Conservation (phyloP, 2,329 filamentous ascomycete genomes). For the Exserohilum rostratum region DNA sequence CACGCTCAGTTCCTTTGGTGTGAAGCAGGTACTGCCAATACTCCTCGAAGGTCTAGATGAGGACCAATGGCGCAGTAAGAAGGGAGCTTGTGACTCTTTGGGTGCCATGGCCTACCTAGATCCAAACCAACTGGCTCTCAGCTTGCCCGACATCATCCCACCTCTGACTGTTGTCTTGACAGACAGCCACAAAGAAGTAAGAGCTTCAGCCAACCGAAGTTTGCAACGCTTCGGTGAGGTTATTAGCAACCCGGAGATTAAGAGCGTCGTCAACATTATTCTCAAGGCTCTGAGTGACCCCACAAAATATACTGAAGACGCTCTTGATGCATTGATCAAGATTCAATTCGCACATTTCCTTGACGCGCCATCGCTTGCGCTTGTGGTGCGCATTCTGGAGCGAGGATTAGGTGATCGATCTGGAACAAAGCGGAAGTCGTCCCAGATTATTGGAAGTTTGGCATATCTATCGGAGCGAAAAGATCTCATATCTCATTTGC, state of each 20-base stretch:
- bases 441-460: constrained; percentile 96
- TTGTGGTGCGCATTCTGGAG: constrained; percentile 94
- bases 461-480: constrained; percentile 96
- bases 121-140: constrained; percentile 89
- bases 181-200: constrained; percentile 97
- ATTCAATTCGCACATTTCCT: constrained; percentile 98
- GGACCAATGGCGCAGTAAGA: constrained; percentile 97
- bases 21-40: constrained; percentile 91
- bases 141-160: constrained; percentile 94
- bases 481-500: constrained; percentile 87
- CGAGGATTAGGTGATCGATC: constrained; percentile 90
- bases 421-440: constrained; percentile 92
- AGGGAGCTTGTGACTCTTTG: constrained; percentile 93
- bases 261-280: constrained; percentile 85
- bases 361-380: constrained; percentile 92
- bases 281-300: constrained; percentile 97
- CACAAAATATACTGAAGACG: constrained; percentile 95
- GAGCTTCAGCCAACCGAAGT: constrained; percentile 88
- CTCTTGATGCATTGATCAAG: constrained; percentile 91
- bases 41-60: constrained; percentile 92
- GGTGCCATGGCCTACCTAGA: constrained; percentile 99
- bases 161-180: constrained; percentile 92
- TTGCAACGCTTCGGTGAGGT: constrained; percentile 98
- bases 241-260: constrained; percentile 97
- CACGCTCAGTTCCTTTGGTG: constrained; percentile 90